A percentile compares a stretch with the other conserved stretches of the same genome.
These are phyloP conservation scores for Penicillium crustosum DNA, from an alignment of 2,329 filamentous ascomycete genomes.

Conservation along the genomic window DNA sequence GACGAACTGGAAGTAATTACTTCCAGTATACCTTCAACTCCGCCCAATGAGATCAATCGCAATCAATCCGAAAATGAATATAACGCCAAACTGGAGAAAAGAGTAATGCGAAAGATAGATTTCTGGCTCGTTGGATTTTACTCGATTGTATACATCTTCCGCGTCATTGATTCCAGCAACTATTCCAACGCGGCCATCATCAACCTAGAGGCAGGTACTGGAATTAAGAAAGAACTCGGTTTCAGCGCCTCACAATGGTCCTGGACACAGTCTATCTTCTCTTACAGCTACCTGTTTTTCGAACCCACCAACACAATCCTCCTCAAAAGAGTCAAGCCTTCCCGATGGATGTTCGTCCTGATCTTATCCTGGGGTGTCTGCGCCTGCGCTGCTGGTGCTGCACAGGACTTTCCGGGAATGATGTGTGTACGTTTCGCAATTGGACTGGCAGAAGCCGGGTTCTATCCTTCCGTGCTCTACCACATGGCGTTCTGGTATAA, in stretches of 20 bases:
- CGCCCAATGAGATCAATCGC: constrained; percentile 1
- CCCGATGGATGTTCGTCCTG: constrained; percentile 39
- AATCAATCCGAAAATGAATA: not conserved
- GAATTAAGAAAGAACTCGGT: constrained; percentile 42
- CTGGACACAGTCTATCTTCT: constrained; percentile 45
- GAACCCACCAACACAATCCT: constrained; percentile 43
- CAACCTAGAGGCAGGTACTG: constrained; percentile 42
- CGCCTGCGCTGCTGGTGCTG: constrained; percentile 38
- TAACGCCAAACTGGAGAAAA: constrained; percentile 28
- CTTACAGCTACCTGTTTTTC: constrained; percentile 42
- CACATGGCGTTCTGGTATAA: constrained; percentile 46
- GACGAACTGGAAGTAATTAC: constrained; percentile 6
- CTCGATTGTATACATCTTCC: constrained; percentile 43
- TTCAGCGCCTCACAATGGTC: constrained; percentile 38
- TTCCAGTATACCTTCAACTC: constrained; percentile 5
- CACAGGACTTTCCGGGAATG: constrained; percentile 38
- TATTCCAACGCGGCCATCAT: constrained; percentile 46
- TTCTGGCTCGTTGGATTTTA: constrained; percentile 32
- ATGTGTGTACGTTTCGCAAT: constrained; percentile 43
- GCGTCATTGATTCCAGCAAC: constrained; percentile 43
- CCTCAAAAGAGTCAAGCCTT: constrained; percentile 38
- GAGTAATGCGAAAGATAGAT: constrained; percentile 38
- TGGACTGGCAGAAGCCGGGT: constrained; percentile 39
- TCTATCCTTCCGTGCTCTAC: constrained; percentile 38
- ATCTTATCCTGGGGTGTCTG: constrained; percentile 40